A percentile compares a stretch with the other conserved stretches of the same genome.
These are phyloP conservation scores for Parascedosporium putredinis DNA, from an alignment of 2,329 filamentous ascomycete genomes.

Conservation along the genomic window DNA sequence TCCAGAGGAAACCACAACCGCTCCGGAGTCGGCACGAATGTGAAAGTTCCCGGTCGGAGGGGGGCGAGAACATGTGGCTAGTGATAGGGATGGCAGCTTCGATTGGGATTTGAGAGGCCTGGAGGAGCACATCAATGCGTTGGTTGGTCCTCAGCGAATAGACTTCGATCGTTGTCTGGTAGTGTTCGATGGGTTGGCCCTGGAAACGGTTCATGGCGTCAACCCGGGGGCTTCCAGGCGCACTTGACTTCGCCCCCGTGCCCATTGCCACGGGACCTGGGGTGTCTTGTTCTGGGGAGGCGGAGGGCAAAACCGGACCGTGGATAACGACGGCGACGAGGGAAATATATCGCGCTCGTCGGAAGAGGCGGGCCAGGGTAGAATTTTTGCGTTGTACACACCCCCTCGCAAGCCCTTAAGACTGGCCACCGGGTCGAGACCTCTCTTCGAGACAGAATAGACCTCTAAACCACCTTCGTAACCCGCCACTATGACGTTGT, in stretches of 20 bases:
- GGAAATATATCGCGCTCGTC: constrained; percentile 43
- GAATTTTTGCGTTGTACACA: constrained; percentile 71
- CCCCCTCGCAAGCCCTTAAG: constrained; percentile 70
- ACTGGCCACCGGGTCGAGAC: constrained; percentile 57
- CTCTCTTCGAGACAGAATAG: constrained; percentile 60
- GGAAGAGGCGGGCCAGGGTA: constrained; percentile 52
- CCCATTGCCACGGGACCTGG: no score
- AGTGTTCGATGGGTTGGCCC: constrained; percentile 41
- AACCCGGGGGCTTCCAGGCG: constrained; percentile 16
- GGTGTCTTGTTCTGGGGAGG: constrained; percentile 20
- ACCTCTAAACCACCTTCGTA: constrained; percentile 73
- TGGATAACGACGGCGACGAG: constrained; percentile 73
- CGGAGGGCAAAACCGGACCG: constrained; percentile 51
- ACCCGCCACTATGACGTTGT: constrained; percentile 65
- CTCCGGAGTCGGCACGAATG: constrained; percentile 62
- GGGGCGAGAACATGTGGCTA: constrained; percentile 56
- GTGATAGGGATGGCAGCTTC: constrained; percentile 42
- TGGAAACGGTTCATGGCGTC: constrained; percentile 27
- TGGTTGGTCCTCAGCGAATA: constrained; percentile 73
- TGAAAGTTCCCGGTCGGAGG: constrained; percentile 62
- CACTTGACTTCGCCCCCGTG: background rate
- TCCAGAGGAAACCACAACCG: constrained; percentile 66
- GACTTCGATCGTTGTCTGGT: constrained; percentile 81
- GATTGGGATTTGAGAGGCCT: constrained; percentile 53
- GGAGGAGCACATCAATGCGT: constrained; percentile 62